Percentiles rank a stretch among this genome's conserved stretches.
Conservation (phyloP, 257 asterid genomes). For the Solanum tarijense region DNA sequence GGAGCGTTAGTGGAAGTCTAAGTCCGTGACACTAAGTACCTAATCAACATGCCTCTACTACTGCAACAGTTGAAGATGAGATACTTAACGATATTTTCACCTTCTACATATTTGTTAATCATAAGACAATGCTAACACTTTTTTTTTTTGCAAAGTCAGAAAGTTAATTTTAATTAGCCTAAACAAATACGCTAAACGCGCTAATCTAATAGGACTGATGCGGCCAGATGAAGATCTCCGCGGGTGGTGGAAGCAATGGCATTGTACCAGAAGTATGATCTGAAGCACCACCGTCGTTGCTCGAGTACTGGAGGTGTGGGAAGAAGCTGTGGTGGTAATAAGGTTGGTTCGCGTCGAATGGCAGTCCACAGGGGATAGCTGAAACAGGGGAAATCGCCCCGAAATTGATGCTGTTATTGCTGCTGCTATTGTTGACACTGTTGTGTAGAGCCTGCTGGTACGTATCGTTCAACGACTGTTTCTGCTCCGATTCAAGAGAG, state of each 20-base stretch:
- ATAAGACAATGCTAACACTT: neutral
- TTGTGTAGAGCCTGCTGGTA: constrained; percentile 29
- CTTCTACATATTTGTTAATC: constrained; percentile 7
- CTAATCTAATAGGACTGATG: constrained; percentile 51
- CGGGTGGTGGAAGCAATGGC: constrained; percentile 39
- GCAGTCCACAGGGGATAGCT: constrained; percentile 50
- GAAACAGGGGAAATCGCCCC: constrained; percentile 41
- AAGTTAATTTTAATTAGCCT: neutral
- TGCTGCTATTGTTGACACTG: constrained; percentile 12
- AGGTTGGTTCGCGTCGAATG: constrained; percentile 33
- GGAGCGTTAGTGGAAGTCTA: neutral
- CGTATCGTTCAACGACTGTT: constrained; percentile 10
- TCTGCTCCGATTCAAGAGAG: constrained; percentile 47
- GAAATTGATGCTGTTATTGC: constrained; percentile 37
- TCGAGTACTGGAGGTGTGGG: constrained; percentile 34
- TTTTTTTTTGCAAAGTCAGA: neutral
- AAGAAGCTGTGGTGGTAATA: constrained; percentile 41
- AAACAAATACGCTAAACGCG: constrained; percentile 4
- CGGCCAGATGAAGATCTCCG: constrained; percentile 83
- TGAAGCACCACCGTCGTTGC: constrained; percentile 2
- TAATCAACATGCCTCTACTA: constrained; percentile 2
- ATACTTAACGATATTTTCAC: constrained; percentile 29
- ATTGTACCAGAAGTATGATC: constrained; percentile 15
- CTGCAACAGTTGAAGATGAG: constrained; percentile 9
- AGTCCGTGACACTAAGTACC: neutral